Evolutionary conservation across 225 moss, liverwort and hornwort species (phyloP).

Genomic region (Neckera pumila): DNA sequence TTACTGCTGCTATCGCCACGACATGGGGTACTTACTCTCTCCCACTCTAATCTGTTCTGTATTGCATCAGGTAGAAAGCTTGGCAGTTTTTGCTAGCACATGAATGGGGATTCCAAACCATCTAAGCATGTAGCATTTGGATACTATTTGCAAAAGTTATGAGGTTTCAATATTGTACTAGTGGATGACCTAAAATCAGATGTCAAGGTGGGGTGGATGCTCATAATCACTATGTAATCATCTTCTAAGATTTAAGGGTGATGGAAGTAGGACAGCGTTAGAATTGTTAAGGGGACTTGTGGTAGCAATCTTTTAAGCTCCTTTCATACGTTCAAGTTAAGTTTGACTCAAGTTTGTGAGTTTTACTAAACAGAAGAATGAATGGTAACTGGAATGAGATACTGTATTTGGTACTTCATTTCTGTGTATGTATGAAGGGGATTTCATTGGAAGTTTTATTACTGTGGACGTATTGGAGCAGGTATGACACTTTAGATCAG

Average conservation of each 20-base stretch:
- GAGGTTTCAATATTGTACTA: background rate
- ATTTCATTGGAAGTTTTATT: background rate
- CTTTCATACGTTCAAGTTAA: background rate
- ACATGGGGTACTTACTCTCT: constrained; percentile 42
- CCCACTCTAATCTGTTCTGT: background rate
- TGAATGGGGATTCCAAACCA: background rate
- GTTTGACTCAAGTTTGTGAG: background rate
- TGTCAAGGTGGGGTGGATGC: background rate
- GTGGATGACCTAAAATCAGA: background rate
- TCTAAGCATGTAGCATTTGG: background rate
- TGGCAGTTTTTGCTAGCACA: background rate
- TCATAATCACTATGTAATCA: background rate
- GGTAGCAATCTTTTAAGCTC: background rate
- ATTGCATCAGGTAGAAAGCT: background rate
- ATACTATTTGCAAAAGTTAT: background rate
- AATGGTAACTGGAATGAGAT: background rate
- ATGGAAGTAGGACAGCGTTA: background rate
- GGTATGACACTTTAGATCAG: constrained; percentile 34
- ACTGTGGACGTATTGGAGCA: background rate
- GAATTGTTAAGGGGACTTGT: background rate
- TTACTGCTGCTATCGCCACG: constrained; percentile 75
- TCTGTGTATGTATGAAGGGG: background rate
- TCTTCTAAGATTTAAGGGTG: background rate
- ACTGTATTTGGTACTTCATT: background rate
- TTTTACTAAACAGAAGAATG: background rate